phyloP scores from a whole-genome alignment of 202 grass and related monocot genomes.

The Dendrocalamus latiflorus region DNA sequence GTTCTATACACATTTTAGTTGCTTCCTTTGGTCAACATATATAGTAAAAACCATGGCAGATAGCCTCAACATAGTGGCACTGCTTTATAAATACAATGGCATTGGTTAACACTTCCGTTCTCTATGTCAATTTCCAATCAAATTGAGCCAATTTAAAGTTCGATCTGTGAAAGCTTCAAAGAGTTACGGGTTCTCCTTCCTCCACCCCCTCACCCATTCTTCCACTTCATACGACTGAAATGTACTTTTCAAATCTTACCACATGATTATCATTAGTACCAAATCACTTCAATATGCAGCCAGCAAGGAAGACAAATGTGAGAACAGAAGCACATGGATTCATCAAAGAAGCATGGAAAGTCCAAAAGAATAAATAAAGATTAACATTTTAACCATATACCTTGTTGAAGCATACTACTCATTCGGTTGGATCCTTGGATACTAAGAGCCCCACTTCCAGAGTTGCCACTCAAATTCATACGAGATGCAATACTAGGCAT shows the following conservation, averaged over 20 bases:
- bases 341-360: neutral
- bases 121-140: constrained; percentile 1
- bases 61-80: neutral
- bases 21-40: neutral
- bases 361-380: neutral
- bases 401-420: constrained; percentile 68
- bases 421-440: constrained; percentile 73
- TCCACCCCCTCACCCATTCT: neutral
- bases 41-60: neutral
- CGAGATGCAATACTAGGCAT: constrained; percentile 63
- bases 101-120: neutral
- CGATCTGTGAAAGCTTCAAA: neutral
- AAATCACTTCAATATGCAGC: constrained; percentile 12
- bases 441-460: constrained; percentile 56
- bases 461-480: constrained; percentile 74
- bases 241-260: neutral
- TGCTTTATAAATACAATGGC: constrained; percentile 4
- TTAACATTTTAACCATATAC: constrained; percentile 30
- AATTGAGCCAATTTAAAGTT: neutral
- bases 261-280: neutral
- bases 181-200: neutral
- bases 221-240: neutral
- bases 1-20: constrained; percentile 11
- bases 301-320: neutral
- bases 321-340: neutral